phyloP scores from a whole-genome alignment of 345 rosid species.

The Kernera saxatilis region DNA sequence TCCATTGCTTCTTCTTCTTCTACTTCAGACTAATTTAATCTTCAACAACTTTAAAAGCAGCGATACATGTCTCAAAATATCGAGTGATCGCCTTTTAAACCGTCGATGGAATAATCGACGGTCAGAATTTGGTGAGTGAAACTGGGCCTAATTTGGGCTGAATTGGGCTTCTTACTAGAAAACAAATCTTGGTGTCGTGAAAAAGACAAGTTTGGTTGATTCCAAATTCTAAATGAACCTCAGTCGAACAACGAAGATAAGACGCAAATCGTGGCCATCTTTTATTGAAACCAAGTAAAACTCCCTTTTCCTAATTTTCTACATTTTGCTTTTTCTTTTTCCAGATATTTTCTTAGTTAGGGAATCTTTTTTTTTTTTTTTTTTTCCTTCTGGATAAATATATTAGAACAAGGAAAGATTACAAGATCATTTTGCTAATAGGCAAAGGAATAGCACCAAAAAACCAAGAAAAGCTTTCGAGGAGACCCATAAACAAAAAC shows the following conservation, averaged over 20 bases:
- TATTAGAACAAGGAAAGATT: too few relatives aligned
- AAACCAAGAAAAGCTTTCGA: too few relatives aligned
- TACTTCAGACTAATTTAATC: background rate
- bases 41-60: background rate
- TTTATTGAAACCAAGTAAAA: too few relatives aligned
- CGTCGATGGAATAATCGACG: slow-evolving; percentile 25
- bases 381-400: too few relatives aligned
- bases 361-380: too few relatives aligned
- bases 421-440: too few relatives aligned
- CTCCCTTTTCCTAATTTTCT: too few relatives aligned
- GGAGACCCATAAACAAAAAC: too few relatives aligned
- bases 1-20: slow-evolving; percentile 15
- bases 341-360: too few relatives aligned
- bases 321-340: too few relatives aligned
- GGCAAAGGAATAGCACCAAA: too few relatives aligned
- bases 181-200: slow-evolving; percentile 5
- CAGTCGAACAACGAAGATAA: slow-evolving; percentile 24
- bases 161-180: slow-evolving; percentile 5
- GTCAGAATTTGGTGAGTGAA: background rate
- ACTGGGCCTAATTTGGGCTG: slow-evolving; percentile 12
- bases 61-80: background rate
- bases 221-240: slow-evolving; percentile 11
- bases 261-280: slow-evolving; percentile 7
- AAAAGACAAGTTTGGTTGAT: slow-evolving; percentile 17
- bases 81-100: background rate